A percentile compares a stretch with the other conserved stretches of the same genome.
Conservation (phyloP, 805 yeast genomes). For the Sugiyamaella mastotermitis region DNA sequence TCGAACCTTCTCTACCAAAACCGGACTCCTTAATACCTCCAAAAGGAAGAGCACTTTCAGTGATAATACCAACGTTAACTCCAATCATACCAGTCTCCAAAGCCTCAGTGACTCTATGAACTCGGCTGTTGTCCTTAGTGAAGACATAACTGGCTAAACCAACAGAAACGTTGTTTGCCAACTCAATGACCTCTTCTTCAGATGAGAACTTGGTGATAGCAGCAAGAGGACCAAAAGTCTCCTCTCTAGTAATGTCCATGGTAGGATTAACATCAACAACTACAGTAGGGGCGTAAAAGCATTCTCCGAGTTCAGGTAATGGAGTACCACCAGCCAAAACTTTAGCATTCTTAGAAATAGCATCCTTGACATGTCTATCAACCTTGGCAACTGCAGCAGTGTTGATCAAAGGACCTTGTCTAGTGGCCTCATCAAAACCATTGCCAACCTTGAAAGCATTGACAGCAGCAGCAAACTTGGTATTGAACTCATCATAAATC, state of each 20-base stretch:
- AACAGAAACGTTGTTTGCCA: constrained; percentile 62
- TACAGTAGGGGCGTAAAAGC: constrained; percentile 67
- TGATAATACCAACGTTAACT: constrained; percentile 65
- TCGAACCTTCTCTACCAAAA: constrained; percentile 75
- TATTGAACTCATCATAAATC: constrained; percentile 59
- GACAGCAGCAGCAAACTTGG: constrained; percentile 44
- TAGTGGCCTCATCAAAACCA: constrained; percentile 50
- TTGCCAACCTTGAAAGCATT: constrained; percentile 49
- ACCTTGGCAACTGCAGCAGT: constrained; percentile 58
- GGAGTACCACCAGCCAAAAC: constrained; percentile 56
- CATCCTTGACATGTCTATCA: constrained; percentile 58
- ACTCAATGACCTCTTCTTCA: constrained; percentile 56
- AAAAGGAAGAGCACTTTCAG: constrained; percentile 44
- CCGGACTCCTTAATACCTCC: constrained; percentile 80
- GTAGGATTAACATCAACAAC: constrained; percentile 50
- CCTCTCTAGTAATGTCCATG: constrained; percentile 58
- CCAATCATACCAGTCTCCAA: constrained; percentile 80
- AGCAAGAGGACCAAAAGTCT: constrained; percentile 80
- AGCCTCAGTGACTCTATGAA: constrained; percentile 58
- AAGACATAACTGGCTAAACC: constrained; percentile 77
- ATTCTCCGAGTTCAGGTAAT: constrained; percentile 52
- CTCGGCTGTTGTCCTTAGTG: constrained; percentile 48
- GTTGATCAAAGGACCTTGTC: constrained; percentile 77
- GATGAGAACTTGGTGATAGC: constrained; percentile 59
- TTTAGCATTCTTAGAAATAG: constrained; percentile 56